Evolutionary conservation across 2,329 filamentous ascomycete genomes (phyloP).

Genomic region (Talaromyces sp.): DNA sequence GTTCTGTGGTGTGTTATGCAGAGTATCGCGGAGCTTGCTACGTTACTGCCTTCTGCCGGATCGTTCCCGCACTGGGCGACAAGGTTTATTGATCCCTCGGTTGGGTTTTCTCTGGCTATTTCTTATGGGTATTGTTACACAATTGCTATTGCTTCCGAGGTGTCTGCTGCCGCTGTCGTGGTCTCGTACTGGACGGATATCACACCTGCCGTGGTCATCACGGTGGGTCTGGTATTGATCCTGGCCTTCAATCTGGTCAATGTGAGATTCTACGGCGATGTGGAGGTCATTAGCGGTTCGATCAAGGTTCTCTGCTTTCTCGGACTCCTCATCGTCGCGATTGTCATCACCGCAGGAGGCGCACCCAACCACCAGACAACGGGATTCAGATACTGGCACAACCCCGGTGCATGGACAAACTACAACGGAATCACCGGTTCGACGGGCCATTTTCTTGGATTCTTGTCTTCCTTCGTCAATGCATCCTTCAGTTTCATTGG

Average conservation of each 20-base stretch:
- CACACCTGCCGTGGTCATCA: constrained; percentile 70
- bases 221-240: constrained; percentile 30
- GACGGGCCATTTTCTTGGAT: constrained; percentile 34
- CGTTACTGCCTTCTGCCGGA: constrained; percentile 84
- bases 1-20: constrained; percentile 91
- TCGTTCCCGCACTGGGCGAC: constrained; percentile 90
- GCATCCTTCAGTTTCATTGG: constrained; percentile 43
- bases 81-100: constrained; percentile 83
- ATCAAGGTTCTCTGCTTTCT: constrained; percentile 28
- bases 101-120: constrained; percentile 79
- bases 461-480: constrained; percentile 41
- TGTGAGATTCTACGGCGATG: constrained; percentile 34
- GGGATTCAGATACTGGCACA: constrained; percentile 36
- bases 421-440: constrained; percentile 31
- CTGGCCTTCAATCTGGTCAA: constrained; percentile 32
- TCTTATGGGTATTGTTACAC: constrained; percentile 78
- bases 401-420: constrained; percentile 33
- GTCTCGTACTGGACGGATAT: constrained; percentile 71
- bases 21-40: constrained; percentile 83
- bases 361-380: constrained; percentile 31
- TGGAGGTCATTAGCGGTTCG: constrained; percentile 31
- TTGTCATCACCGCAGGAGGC: constrained; percentile 35
- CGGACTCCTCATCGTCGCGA: constrained; percentile 23
- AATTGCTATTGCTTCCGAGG: constrained; percentile 74
- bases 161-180: constrained; percentile 81